Evolutionary conservation across 352 stramenopile species (phyloP).

Genomic region (Phytopythium litorale): DNA sequence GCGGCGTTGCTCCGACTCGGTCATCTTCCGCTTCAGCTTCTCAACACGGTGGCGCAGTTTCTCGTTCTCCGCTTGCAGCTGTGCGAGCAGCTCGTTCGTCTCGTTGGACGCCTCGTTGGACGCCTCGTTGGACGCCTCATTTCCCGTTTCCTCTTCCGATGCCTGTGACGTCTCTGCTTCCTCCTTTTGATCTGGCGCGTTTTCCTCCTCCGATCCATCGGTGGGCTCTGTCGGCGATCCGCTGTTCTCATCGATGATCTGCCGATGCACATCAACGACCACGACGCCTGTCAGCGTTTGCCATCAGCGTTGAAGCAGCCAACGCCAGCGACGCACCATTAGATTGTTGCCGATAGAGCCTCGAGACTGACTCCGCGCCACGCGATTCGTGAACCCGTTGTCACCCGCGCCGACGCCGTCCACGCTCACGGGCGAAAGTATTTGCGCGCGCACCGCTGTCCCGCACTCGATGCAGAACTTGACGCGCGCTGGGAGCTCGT

Average conservation of each 20-base stretch:
- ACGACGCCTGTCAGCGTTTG: background rate
- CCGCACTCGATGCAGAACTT: slow-evolving; percentile 89
- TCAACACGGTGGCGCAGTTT: slow-evolving; percentile 67
- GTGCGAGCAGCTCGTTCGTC: slow-evolving; percentile 31
- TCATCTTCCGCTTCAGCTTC: slow-evolving; percentile 69
- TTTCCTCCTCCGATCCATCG: slow-evolving; percentile 58
- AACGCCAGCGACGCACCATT: slow-evolving; percentile 23
- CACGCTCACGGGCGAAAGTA: slow-evolving; percentile 46
- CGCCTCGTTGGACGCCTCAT: slow-evolving; percentile 7
- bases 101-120: slow-evolving; percentile 25
- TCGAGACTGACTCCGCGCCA: slow-evolving; percentile 34
- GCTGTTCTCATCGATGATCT: slow-evolving; percentile 75
- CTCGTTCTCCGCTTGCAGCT: slow-evolving; percentile 75
- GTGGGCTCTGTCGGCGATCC: slow-evolving; percentile 47
- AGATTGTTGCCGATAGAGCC: slow-evolving; percentile 42
- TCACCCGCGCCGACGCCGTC: slow-evolving; percentile 19
- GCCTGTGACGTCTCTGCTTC: slow-evolving; percentile 30
- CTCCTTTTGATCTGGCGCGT: slow-evolving; percentile 23
- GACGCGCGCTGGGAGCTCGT: slow-evolving; percentile 67
- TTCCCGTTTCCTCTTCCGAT: slow-evolving; percentile 15
- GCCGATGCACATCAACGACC: background rate
- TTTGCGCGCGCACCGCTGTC: slow-evolving; percentile 49
- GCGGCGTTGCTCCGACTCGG: slow-evolving; percentile 45
- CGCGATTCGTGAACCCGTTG: slow-evolving; percentile 16
- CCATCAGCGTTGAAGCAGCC: background rate